These are phyloP conservation scores for Podila epicladia DNA, from an alignment of 192 early-diverging fungal species.

Conservation along the genomic window DNA sequence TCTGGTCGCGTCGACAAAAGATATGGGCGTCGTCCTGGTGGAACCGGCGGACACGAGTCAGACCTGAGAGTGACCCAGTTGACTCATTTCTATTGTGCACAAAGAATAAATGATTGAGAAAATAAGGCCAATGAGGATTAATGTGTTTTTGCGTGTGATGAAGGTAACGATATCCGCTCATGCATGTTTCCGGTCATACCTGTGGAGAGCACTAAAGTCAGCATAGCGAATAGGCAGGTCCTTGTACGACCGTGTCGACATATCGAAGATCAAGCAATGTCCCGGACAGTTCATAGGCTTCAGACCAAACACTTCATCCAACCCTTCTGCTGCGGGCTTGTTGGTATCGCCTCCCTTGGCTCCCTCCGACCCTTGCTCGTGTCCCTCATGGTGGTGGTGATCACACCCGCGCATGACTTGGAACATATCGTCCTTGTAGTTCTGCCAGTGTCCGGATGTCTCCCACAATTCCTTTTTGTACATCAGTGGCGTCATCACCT, in stretches of 20 bases:
- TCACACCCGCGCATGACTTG: conserved; percentile 59
- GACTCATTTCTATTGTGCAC: conserved; percentile 80
- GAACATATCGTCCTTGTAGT: conserved; percentile 97
- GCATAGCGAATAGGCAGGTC: conserved; percentile 91
- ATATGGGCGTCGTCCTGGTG: conserved; percentile 99
- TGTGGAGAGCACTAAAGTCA: conserved; percentile 94
- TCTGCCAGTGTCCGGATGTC: conserved; percentile 94
- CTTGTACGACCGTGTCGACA: conserved; percentile 80
- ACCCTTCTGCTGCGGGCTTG: conserved; percentile 10
- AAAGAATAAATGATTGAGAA: not conserved
- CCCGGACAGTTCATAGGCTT: conserved; percentile 99
- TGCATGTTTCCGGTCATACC: conserved; percentile 56
- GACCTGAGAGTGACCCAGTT: conserved; percentile 87
- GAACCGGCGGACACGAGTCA: conserved; percentile 93
- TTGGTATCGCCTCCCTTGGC: not conserved
- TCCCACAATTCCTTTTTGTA: conserved; percentile 96
- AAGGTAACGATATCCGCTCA: too few relatives aligned
- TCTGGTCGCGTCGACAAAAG: conserved; percentile 87
- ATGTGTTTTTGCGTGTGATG: not conserved
- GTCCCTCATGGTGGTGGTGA: conserved; percentile 19
- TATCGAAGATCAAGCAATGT: conserved; percentile 92
- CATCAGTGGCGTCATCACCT: conserved; percentile 92
- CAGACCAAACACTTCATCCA: conserved; percentile 79
- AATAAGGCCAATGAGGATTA: not conserved
- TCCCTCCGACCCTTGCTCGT: conserved; percentile 7